Percentiles rank a stretch among this genome's conserved stretches.
phyloP scores from a whole-genome alignment of 2,329 filamentous ascomycete species.

The Periconia digitata region DNA sequence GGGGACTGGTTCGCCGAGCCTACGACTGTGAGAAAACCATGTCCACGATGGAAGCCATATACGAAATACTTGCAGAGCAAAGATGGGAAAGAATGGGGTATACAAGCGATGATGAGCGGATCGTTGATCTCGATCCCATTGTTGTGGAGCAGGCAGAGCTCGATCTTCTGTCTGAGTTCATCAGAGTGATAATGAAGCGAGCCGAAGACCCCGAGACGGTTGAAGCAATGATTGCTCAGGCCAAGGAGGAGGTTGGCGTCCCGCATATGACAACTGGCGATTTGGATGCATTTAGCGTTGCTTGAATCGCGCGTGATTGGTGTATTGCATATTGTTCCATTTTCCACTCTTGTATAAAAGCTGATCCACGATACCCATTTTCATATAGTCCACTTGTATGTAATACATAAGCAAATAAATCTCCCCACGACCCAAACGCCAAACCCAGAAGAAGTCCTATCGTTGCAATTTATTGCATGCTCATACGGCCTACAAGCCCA shows the following conservation, averaged over 20 bases:
- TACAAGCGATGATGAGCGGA: slow-evolving; percentile 8
- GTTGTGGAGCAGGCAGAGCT: slow-evolving; percentile 13
- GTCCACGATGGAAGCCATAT: slow-evolving; percentile 10
- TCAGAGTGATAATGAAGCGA: slow-evolving; percentile 30
- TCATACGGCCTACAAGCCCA: slow-evolving; percentile 37
- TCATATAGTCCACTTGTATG: background rate
- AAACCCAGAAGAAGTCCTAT: background rate
- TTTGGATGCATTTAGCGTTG: slow-evolving; percentile 30
- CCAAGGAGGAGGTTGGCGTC: slow-evolving; percentile 26
- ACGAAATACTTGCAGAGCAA: slow-evolving; percentile 19
- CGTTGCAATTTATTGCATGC: background rate
- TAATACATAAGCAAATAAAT: background rate
- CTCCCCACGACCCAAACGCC: background rate
- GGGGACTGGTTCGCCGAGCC: background rate
- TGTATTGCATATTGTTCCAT: background rate
- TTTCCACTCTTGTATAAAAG: too few relatives aligned
- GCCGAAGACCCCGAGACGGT: slow-evolving; percentile 22
- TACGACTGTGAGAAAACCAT: background rate
- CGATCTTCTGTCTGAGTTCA: slow-evolving; percentile 35
- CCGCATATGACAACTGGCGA: slow-evolving; percentile 33
- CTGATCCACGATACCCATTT: background rate
- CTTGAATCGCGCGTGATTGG: slow-evolving; percentile 6
- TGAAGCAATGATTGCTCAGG: slow-evolving; percentile 33
- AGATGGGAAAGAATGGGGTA: slow-evolving; percentile 22
- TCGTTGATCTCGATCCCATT: background rate